Conservation (phyloP, 129 eudicot genomes). For the Lonicera japonica region DNA sequence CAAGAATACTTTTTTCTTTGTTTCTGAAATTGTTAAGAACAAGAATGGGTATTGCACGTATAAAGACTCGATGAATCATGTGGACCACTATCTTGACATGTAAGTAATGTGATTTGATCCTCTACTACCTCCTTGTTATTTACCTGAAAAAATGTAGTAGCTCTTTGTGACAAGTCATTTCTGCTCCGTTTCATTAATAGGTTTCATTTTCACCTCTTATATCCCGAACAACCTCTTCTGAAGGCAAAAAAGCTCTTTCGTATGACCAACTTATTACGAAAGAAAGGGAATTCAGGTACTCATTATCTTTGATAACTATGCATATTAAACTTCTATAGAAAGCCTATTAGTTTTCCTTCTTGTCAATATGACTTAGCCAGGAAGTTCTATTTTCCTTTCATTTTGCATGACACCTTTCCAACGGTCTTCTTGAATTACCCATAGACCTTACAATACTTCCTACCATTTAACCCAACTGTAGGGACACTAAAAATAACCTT, state of each 20-base stretch:
- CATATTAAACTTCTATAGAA: background rate
- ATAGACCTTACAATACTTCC: too few relatives aligned
- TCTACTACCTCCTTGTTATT: too few relatives aligned
- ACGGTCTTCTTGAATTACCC: too few relatives aligned
- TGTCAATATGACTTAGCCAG: too few relatives aligned
- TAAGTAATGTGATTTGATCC: constrained; percentile 33
- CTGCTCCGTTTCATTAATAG: constrained; percentile 23
- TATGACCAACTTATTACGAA: constrained; percentile 71
- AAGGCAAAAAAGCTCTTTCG: constrained; percentile 87
- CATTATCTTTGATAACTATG: too few relatives aligned
- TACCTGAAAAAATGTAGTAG: too few relatives aligned
- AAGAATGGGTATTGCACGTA: constrained; percentile 46
- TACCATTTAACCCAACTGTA: too few relatives aligned
- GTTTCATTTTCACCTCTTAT: constrained; percentile 33
- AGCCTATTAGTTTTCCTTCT: too few relatives aligned
- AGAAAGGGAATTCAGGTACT: constrained; percentile 61
- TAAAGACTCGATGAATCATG: constrained; percentile 46
- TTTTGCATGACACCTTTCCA: too few relatives aligned
- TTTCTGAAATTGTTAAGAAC: constrained; percentile 50
- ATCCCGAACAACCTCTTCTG: constrained; percentile 81
- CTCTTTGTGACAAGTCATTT: background rate
- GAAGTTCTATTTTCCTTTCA: too few relatives aligned
- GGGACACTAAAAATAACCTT: too few relatives aligned
- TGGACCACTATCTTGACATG: constrained; percentile 49
- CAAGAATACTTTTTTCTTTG: constrained; percentile 69